Evolutionary conservation across 805 yeast genomes (phyloP), one percentile per base, ranked within the genome.

Genomic region (Candida hungchunana): DNA sequence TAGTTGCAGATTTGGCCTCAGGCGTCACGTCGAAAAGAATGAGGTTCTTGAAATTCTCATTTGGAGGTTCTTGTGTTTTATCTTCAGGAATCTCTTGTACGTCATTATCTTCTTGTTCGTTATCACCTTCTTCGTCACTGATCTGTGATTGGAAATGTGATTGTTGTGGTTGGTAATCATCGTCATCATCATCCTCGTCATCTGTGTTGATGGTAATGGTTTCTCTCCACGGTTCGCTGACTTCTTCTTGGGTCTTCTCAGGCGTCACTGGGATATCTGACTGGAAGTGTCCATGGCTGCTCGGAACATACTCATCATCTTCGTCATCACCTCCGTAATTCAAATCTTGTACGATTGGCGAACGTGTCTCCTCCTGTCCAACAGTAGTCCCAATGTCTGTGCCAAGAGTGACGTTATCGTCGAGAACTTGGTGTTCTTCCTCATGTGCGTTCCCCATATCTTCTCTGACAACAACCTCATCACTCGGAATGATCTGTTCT

Each of bases 121-220:
- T n/a, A n/a, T n/a, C n/a, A n/a, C n/a, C n/a, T n/a, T n/a, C n/a
- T n/a, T n/a, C n/a, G n/a, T n/a, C n/a, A n/a, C n/a, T n/a, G n/a
- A n/a, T n/a, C n/a, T n/a, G n/a, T n/a, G n/a, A n/a, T n/a, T n/a
- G n/a, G n/a, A n/a, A n/a, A n/a, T n/a, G n/a, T n/a, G n/a, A n/a
- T n/a, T n/a, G 11, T 11, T 28, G 19, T 13, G 28, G 10, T 14
- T 31, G 27, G 19, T 18, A 32, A 7, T 42, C 39, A 4, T 34
- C 45, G 6, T 38, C 50, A 8, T 33, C 40, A 10, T 26, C 30
- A 15, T 31, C 43, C 12, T 36, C 38, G 12, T 24, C 37, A 15
- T 28, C 26, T n/a, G n/a, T n/a, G n/a, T n/a, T n/a, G n/a, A n/a
- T n/a, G n/a, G n/a, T n/a, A n/a, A n/a, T n/a, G n/a, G n/a, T n/a